Conservation (phyloP, 2,329 filamentous ascomycete genomes). For the Pseudonectria foliicola region DNA sequence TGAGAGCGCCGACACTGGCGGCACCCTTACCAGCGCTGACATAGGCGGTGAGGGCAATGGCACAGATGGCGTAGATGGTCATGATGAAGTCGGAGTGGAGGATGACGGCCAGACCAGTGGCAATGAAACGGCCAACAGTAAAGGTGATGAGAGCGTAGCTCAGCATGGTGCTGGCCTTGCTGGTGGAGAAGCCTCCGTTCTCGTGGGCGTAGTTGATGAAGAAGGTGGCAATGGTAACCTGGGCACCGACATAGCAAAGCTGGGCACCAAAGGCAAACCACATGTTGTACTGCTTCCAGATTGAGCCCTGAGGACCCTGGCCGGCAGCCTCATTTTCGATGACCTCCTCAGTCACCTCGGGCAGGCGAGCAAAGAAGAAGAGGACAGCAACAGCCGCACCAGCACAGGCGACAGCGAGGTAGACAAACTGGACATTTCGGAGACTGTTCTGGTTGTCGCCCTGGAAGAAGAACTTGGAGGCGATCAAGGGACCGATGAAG, state of each 20-base stretch:
- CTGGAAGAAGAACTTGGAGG: conserved; percentile 65
- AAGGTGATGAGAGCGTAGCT: conserved; percentile 72
- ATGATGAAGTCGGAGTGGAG: conserved; percentile 62
- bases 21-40: conserved; percentile 36
- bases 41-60: conserved; percentile 52
- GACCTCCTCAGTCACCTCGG: conserved; percentile 56
- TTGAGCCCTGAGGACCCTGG: conserved; percentile 50
- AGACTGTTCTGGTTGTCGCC: conserved; percentile 50
- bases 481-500: conserved; percentile 64
- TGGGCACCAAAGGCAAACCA: conserved; percentile 71
- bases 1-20: conserved; percentile 55
- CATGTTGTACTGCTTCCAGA: conserved; percentile 64
- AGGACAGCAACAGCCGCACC: conserved; percentile 55
- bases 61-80: conserved; percentile 53
- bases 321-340: conserved; percentile 36
- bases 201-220: conserved; percentile 68
- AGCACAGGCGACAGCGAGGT: conserved; percentile 64
- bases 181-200: conserved; percentile 44
- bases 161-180: conserved; percentile 54
- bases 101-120: conserved; percentile 56
- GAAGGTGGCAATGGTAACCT: conserved; percentile 58
- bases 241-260: conserved; percentile 71
- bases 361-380: conserved; percentile 62
- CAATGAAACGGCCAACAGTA: conserved; percentile 62
- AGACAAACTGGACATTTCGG: conserved; percentile 67